Base-by-base conservation (phyloP, 2,329 filamentous ascomycete species). In the Metarhizium robertsii region DNA sequence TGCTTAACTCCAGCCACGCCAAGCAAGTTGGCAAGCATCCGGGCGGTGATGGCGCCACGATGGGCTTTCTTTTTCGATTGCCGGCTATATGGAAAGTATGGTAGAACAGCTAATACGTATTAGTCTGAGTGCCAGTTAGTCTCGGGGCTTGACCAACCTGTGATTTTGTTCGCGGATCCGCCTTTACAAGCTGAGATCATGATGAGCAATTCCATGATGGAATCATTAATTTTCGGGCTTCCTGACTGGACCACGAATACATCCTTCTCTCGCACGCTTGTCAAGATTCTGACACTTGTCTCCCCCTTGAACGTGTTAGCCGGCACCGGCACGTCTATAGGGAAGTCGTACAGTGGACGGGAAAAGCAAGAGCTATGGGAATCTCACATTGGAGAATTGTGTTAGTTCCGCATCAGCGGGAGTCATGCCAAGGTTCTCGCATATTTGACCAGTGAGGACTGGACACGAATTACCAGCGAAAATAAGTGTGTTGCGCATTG, bases 61-160 rank as follows among this genome's bases (percentile, higher is more conserved):
- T 97, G 92, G 55, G 90, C 91, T 75, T 99, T 99, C 80, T 97
- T 97, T 79, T 99, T 99, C 57, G 92, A 97, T 73, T 99, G 94
- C 59, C 94, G 90, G 63, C 91, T 96, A 77, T 99, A 99, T n/a
- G 94, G 94, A 67, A 97, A 99, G 74, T 97, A 97, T 13, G 90
- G 90, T 66, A 94, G 82, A 60, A 94, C 89, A 61, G 90, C 90
- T 92, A 66, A 4, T 57, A 53, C 8, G 8, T 50, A 25, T 50
- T 25, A 52, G 54, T 58, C 42, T 58, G 56, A 38, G 11, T 43
- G 14, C 18, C 32, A 57, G 58, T 11, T 2, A 13, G 20, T 13
- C 29, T 30, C 20, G n/a, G n/a, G 32, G 14, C 8, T 14, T 18
- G 59, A 72, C 81, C 64, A 78, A 96, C 92, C 92, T 64, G 92